A percentile compares a stretch with the other conserved stretches of the same genome.
Evolutionary conservation across 169 alveolate species (phyloP).

Genomic region (Cryptosporidium ryanae): DNA sequence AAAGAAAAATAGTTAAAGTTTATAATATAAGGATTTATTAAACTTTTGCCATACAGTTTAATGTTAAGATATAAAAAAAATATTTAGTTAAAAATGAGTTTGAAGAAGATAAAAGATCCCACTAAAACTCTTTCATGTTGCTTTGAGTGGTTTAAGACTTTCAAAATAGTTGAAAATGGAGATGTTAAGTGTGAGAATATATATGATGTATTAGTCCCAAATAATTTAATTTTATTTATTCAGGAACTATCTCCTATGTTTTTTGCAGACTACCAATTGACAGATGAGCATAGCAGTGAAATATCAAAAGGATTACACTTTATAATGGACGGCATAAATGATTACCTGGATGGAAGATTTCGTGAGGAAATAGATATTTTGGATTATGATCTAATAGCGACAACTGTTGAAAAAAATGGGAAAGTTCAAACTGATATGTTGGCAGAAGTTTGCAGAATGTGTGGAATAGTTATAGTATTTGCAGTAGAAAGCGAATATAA

Average conservation of each 20-base stretch:
- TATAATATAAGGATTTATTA: not conserved
- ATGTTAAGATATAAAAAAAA: not conserved
- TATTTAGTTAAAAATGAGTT: slow-evolving; percentile 14
- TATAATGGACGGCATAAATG: slow-evolving; percentile 71
- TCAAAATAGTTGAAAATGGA: slow-evolving; percentile 47
- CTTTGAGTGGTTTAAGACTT: slow-evolving; percentile 72
- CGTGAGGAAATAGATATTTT: slow-evolving; percentile 62
- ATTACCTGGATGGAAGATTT: slow-evolving; percentile 62
- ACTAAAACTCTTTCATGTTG: slow-evolving; percentile 41
- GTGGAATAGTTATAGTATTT: slow-evolving; percentile 70
- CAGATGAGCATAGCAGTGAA: slow-evolving; percentile 34
- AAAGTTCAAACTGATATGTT: slow-evolving; percentile 9
- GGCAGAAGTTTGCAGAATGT: slow-evolving; percentile 46
- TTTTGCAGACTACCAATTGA: slow-evolving; percentile 52
- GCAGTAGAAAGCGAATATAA: slow-evolving; percentile 71
- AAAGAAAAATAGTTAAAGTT: too few relatives aligned
- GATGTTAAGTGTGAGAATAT: slow-evolving; percentile 37
- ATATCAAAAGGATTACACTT: slow-evolving; percentile 56
- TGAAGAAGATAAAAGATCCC: slow-evolving; percentile 40
- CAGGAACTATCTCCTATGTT: slow-evolving; percentile 75
- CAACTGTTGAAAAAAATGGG: slow-evolving; percentile 59
- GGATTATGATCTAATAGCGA: slow-evolving; percentile 65
- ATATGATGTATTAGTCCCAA: slow-evolving; percentile 48
- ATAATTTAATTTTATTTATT: slow-evolving; percentile 43
- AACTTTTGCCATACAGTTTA: not conserved